Base-by-base conservation (phyloP, 306 rosid genomes). In the Prunus fruticosa region DNA sequence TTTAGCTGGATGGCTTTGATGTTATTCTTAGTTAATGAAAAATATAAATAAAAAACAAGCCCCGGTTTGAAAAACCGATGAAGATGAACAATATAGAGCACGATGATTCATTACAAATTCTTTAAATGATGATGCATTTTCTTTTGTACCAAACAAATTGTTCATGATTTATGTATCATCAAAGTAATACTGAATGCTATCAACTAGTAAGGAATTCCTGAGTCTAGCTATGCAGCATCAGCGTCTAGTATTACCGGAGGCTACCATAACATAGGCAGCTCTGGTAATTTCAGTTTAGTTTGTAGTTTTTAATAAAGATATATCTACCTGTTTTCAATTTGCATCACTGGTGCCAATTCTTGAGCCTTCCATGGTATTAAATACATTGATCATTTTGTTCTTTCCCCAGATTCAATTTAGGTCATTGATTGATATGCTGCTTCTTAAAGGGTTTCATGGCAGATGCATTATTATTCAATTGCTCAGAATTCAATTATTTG, bases 91-190 rank as follows among this genome's bases (percentile, higher is more conserved):
- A 52, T 3, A 45, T 5, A 3, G 23, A 46, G 43, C 41, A 25
- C 16, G 41, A n/a, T n/a, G n/a, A 20, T 49, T 20, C 73, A 23
- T 22, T 23, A 47, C 43, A 68, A 43, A 11, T 7, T 38, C 43
- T 38, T 38, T 38, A 38, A 38, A 38, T 38, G 43, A 38, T 6
- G 43, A 38, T 7, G 43, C 43, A 38, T 38, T 38, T 34, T 51
- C 60, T 52, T 71, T 34, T 71, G 52, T 14, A 54, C 20, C 53
- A 54, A 15, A 16, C 25, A 54, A 72, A 0, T 38, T 23, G 27
- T 53, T 72, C 76, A 72, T 25, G 18, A 49, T 34, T 54, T 10
- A 72, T 56, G 65, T 20, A 52, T 46, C 30, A 34, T 72, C 49
- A 56, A 32, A 72, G 12, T 72, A 34, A 34, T 54, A 14, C 15